These are phyloP conservation scores for Acacia concinna DNA, from an alignment of 331 rosid species.

Conservation along the genomic window DNA sequence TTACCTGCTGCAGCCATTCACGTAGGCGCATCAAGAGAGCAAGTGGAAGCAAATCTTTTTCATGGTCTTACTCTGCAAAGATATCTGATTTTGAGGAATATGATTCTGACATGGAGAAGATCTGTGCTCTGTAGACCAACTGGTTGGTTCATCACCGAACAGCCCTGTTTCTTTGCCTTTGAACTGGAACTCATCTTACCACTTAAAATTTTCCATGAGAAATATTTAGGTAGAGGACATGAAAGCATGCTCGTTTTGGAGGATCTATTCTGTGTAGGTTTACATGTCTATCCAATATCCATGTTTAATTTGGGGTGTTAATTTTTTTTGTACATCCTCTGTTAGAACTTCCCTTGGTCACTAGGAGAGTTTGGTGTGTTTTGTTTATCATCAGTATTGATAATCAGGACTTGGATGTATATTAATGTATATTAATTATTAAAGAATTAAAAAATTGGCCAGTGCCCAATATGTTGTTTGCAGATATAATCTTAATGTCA, in stretches of 20 bases:
- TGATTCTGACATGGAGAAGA: constrained; percentile 83
- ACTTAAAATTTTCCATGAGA: neutral
- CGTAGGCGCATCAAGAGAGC: constrained; percentile 82
- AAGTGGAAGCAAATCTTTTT: constrained; percentile 86
- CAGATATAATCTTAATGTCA: neutral
- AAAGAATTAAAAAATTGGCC: neutral
- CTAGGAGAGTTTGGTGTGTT: neutral
- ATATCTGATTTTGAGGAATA: constrained; percentile 77
- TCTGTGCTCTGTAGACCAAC: constrained; percentile 59
- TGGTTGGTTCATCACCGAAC: neutral
- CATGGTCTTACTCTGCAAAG: constrained; percentile 36
- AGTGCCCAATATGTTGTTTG: neutral
- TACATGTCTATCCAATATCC: neutral
- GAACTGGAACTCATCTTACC: constrained; percentile 17
- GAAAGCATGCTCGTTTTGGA: neutral
- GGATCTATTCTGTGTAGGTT: neutral
- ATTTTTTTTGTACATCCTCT: neutral
- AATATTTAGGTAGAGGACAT: neutral
- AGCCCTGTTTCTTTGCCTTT: constrained; percentile 22
- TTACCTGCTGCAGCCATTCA: constrained; percentile 56
- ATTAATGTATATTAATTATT: constrained; percentile 29
- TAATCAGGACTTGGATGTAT: constrained; percentile 29
- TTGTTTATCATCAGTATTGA: neutral
- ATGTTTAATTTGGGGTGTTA: neutral
- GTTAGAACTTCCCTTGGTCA: neutral